Conservation (phyloP, 306 rosid genomes). For the Acacia confusa region DNA sequence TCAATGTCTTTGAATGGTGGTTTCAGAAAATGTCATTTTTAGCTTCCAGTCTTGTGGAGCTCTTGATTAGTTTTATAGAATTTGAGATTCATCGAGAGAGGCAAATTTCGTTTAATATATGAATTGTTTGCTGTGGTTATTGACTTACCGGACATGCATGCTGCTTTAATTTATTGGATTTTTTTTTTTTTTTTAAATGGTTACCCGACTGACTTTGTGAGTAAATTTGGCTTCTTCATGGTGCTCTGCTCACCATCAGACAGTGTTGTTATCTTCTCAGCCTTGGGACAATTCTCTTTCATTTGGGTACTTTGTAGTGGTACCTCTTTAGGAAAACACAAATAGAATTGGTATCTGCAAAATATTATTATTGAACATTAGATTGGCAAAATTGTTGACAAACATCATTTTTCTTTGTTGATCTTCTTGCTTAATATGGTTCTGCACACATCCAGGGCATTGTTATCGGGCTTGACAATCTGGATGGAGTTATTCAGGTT, state of each 20-base stretch:
- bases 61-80: neutral
- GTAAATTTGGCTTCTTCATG: neutral
- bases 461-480: conserved; percentile 79
- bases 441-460: conserved; percentile 65
- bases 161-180: neutral
- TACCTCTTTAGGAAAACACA: neutral
- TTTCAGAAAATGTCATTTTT: neutral
- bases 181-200: neutral
- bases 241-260: neutral
- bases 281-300: neutral
- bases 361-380: neutral
- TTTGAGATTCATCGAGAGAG: neutral
- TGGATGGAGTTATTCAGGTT: conserved; percentile 72
- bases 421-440: conserved; percentile 23
- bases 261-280: neutral
- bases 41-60: neutral
- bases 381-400: neutral
- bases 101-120: neutral
- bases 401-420: neutral
- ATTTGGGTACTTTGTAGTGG: neutral
- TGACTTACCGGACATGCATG: neutral
- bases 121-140: neutral
- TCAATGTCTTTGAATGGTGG: neutral
- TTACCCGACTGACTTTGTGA: neutral
- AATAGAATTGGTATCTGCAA: neutral